These are phyloP conservation scores for Rugonectria rugulosa DNA, from an alignment of 2,329 filamentous ascomycete genomes.

Conservation along the genomic window DNA sequence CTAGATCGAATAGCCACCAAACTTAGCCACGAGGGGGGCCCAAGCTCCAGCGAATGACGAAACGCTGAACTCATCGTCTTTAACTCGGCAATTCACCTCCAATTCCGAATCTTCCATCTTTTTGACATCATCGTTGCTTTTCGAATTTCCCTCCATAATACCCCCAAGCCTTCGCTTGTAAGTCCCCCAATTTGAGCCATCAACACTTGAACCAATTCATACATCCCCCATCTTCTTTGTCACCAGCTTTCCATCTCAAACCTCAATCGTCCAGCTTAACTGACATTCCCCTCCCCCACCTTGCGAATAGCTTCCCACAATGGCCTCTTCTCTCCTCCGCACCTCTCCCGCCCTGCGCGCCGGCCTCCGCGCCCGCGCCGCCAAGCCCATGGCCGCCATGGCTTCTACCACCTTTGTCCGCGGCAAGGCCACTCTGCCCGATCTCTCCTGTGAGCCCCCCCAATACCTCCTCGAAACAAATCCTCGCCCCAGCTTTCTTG, in stretches of 20 bases:
- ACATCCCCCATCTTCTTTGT: conserved; percentile 1
- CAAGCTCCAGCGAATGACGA: conserved; percentile 40
- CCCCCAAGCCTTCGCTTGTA: too few species aligned
- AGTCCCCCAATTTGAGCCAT: background rate
- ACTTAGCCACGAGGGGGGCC: conserved; percentile 25
- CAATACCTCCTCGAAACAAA: background rate
- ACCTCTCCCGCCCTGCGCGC: conserved; percentile 72
- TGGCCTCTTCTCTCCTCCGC: conserved; percentile 81
- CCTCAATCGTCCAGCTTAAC: background rate
- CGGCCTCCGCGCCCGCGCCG: conserved; percentile 72
- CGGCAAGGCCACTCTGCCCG: conserved; percentile 91
- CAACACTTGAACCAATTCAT: background rate
- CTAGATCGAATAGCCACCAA: too few species aligned
- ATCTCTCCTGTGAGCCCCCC: conserved; percentile 67
- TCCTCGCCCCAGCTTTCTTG: background rate
- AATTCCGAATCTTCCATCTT: conserved; percentile 27
- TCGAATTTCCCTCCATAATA: background rate
- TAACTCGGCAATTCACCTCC: conserved; percentile 39
- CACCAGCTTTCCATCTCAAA: background rate
- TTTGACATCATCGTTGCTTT: conserved; percentile 42
- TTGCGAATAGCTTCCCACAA: conserved; percentile 47
- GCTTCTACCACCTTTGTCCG: conserved; percentile 80
- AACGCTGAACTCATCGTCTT: conserved; percentile 37
- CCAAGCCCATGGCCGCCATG: conserved; percentile 69
- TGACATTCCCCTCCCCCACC: conserved; percentile 18